Conservation (phyloP, 495 filamentous ascomycete genomes). For the Haplographium delicatum region DNA sequence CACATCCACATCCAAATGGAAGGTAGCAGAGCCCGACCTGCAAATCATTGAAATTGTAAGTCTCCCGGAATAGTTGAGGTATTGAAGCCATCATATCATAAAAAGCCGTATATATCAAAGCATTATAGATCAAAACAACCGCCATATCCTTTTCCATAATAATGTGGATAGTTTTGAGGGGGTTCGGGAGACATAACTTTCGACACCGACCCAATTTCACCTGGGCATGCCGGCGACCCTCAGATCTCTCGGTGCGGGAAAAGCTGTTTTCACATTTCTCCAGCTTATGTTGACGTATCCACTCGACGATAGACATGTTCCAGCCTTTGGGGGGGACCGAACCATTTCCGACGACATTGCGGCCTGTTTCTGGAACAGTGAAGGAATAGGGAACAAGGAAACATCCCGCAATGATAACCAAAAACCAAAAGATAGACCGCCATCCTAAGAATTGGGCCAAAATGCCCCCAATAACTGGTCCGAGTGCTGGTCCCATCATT, state of each 20-base stretch:
- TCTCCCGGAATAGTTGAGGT: conserved; percentile 43
- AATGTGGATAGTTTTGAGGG: conserved; percentile 60
- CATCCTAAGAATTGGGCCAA: conserved; percentile 61
- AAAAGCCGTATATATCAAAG: conserved; percentile 47
- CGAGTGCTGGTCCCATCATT: conserved; percentile 29
- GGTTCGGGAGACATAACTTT: conserved; percentile 63
- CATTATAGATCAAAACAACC: conserved; percentile 45
- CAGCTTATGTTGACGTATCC: conserved; percentile 31
- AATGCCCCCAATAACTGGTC: conserved; percentile 61
- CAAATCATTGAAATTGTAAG: conserved; percentile 63
- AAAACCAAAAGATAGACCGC: conserved; percentile 71
- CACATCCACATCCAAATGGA: conserved; percentile 61
- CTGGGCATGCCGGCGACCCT: conserved; percentile 22
- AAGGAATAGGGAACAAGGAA: conserved; percentile 49
- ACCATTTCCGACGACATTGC: conserved; percentile 70
- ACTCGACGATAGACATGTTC: conserved; percentile 48
- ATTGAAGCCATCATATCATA: conserved; percentile 41
- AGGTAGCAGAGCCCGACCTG: conserved; percentile 59
- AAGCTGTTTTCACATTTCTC: conserved; percentile 19
- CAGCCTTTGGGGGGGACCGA: conserved; percentile 48
- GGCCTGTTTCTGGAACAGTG: conserved; percentile 60
- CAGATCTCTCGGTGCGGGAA: conserved; percentile 11
- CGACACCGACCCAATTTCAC: conserved; percentile 32
- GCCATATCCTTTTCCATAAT: conserved; percentile 59
- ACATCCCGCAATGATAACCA: conserved; percentile 51